These are phyloP conservation scores for Antarctomyces pellizariae DNA, from an alignment of 495 filamentous ascomycete genomes.

Conservation along the genomic window DNA sequence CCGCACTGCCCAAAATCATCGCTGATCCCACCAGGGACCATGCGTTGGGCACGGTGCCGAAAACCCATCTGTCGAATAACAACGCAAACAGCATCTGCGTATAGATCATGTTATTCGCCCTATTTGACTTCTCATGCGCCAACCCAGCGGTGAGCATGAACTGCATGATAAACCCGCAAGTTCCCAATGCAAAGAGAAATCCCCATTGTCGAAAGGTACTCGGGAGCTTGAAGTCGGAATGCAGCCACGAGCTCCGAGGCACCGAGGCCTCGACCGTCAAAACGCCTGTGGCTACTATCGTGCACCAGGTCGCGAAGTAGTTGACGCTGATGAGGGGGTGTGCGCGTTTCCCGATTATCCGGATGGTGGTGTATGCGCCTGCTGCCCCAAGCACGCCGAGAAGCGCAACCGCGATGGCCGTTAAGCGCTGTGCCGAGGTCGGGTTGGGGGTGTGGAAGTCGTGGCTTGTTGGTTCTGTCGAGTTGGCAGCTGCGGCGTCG, in stretches of 20 bases:
- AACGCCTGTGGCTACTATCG: slow-evolving; percentile 35
- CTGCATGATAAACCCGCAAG: slow-evolving; percentile 70
- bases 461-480: too few species aligned
- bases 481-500: slow-evolving; percentile 16
- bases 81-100: slow-evolving; percentile 84
- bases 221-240: slow-evolving; percentile 20
- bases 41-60: slow-evolving; percentile 40
- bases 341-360: slow-evolving; percentile 63
- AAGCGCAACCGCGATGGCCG: slow-evolving; percentile 49
- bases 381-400: slow-evolving; percentile 63
- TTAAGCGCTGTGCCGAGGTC: slow-evolving; percentile 41
- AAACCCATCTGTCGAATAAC: slow-evolving; percentile 57
- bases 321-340: slow-evolving; percentile 73
- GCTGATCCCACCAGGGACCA: slow-evolving; percentile 49
- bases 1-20: slow-evolving; percentile 57
- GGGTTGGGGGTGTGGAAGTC: slow-evolving; percentile 13
- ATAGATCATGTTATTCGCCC: slow-evolving; percentile 78
- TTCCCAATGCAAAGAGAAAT: slow-evolving; percentile 41
- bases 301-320: slow-evolving; percentile 56
- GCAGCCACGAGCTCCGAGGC: too few species aligned
- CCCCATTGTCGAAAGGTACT: slow-evolving; percentile 38
- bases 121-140: slow-evolving; percentile 36
- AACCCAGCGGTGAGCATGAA: slow-evolving; percentile 68
- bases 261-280: slow-evolving; percentile 28
- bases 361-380: slow-evolving; percentile 55